These are phyloP conservation scores for Talaromyces islandicus DNA, from an alignment of 2,329 filamentous ascomycete species.

Conservation along the genomic window DNA sequence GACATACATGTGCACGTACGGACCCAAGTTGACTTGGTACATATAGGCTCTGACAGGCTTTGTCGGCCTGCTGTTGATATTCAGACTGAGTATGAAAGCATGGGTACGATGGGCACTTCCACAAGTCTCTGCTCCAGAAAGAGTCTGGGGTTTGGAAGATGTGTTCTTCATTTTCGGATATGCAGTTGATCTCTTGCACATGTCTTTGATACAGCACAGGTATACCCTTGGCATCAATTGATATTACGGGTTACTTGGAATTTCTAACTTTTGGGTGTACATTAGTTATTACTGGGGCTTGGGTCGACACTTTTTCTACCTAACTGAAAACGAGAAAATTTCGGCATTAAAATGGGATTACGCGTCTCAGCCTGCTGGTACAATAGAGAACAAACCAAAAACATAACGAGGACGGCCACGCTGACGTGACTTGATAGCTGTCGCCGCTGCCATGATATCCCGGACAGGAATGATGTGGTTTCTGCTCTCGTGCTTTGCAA, in stretches of 20 bases:
- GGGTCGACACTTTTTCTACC: slow-evolving; percentile 27
- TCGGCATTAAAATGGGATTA: slow-evolving; percentile 24
- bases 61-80: slow-evolving; percentile 14
- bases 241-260: no score
- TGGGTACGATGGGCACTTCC: slow-evolving; percentile 29
- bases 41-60: slow-evolving; percentile 14
- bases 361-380: slow-evolving; percentile 20
- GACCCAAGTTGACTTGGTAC: background rate
- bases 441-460: slow-evolving; percentile 29
- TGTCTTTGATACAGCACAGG: slow-evolving; percentile 27
- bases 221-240: slow-evolving; percentile 5
- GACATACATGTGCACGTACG: background rate
- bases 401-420: slow-evolving; percentile 11
- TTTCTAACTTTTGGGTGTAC: background rate
- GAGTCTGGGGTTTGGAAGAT: slow-evolving; percentile 31
- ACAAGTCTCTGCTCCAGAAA: slow-evolving; percentile 23
- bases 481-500: slow-evolving; percentile 27
- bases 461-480: slow-evolving; percentile 34
- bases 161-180: slow-evolving; percentile 24
- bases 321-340: slow-evolving; percentile 18
- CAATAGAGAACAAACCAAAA: background rate
- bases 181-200: slow-evolving; percentile 26
- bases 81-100: slow-evolving; percentile 18
- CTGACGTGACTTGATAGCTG: slow-evolving; percentile 14
- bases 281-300: slow-evolving; percentile 24